Evolutionary conservation across 495 filamentous ascomycete genomes (phyloP), one percentile per base, ranked within the genome.

Genomic region (Neurospora sp.): DNA sequence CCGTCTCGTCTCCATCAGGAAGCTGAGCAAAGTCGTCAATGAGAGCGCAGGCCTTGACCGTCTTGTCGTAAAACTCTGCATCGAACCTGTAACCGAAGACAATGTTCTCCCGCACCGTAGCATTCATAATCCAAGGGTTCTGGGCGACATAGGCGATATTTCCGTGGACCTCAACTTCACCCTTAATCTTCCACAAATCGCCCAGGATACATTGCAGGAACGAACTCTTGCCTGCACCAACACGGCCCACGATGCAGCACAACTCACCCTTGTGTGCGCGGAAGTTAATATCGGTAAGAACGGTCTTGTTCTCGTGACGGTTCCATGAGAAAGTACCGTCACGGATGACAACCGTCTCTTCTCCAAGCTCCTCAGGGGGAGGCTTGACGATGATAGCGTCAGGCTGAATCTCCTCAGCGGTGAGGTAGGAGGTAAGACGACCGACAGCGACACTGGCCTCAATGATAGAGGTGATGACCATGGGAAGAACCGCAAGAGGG

Each of bases 311-410:
- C 72, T 91, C 87, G 77, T 96, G 86, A 44, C 92, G 90, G 78
- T 97, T 93, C 96, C 96, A 99, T 18, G 94, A 96, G 81, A 98
- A 98, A 0, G 93, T 92, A 11, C 89, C 96, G 81, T 97, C 90
- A 18, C 88, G 89, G 73, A 99, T 89, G 11, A 88, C 85, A 4
- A 99, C 88, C 23, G 94, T 88, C 79, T 98, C 96, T 71, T 98
- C 94, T 14, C 94, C 95, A 35, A 81, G 74, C 73, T 94, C 89
- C 37, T 88, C 84, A 4, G 91, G 92, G 3, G 94, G 78, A 27
- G 90, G 88, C 79, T 92, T 87, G 70, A 86, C 83, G 42, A 86
- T 77, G 38, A 99, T 90, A 44, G 96, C 95, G 80, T 98, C 91
- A 3, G 86, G 79, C 78, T 99, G 96, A 44, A 98, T 82, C 81